phyloP scores from a whole-genome alignment of 176 grass and related monocot genomes.

The Alloteropsis semialata region DNA sequence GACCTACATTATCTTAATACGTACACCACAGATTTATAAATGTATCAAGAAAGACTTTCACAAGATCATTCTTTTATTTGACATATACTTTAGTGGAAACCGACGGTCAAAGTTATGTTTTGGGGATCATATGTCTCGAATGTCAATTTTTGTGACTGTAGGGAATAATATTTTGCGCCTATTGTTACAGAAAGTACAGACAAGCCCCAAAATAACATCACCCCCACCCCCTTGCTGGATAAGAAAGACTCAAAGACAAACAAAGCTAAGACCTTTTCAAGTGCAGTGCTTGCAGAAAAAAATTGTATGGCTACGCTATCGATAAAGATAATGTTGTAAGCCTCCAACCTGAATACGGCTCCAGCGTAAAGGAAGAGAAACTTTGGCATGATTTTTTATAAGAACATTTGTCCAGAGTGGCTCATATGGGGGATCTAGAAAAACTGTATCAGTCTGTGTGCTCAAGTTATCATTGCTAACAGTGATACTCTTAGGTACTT shows the following conservation, averaged over 20 bases:
- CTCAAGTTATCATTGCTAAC: conserved; percentile 92
- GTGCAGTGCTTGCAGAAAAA: background rate
- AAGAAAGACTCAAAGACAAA: background rate
- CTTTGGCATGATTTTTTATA: conserved; percentile 85
- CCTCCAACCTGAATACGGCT: conserved; percentile 85
- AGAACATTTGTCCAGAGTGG: conserved; percentile 99
- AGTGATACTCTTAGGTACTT: conserved; percentile 89
- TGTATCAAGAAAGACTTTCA: background rate
- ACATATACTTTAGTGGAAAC: background rate
- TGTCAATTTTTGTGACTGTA: background rate
- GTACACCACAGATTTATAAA: background rate
- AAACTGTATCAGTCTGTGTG: conserved; percentile 90
- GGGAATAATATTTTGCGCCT: background rate
- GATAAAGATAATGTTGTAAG: conserved; percentile 7
- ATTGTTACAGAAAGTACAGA: conserved; percentile 4
- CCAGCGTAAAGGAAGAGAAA: conserved; percentile 89
- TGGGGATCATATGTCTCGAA: background rate
- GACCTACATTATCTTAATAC: background rate
- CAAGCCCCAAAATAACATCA: background rate
- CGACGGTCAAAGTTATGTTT: background rate
- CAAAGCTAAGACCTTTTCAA: background rate
- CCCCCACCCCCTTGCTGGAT: background rate
- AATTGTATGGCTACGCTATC: conserved; percentile 3
- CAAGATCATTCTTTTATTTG: background rate
- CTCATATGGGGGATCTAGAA: conserved; percentile 82